Conservation (phyloP, 2,329 filamentous ascomycete genomes). For the Epicoccum sorghinum region DNA sequence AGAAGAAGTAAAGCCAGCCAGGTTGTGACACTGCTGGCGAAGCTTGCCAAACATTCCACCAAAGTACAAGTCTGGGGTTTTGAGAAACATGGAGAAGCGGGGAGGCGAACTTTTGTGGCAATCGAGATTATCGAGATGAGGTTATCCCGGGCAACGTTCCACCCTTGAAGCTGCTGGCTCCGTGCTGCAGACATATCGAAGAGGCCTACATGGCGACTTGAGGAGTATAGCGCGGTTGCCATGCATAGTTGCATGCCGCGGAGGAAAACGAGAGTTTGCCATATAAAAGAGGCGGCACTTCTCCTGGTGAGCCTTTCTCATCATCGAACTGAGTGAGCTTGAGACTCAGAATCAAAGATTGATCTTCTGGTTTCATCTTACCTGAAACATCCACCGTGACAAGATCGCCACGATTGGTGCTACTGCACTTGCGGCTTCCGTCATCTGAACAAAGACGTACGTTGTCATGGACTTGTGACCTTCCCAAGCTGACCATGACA, state of each 20-base stretch:
- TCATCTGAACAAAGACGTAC: not conserved
- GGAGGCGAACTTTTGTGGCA: conserved; percentile 1
- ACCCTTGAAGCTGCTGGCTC: conserved; percentile 6
- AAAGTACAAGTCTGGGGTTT: not conserved
- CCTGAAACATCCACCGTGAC: not conserved
- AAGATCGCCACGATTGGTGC: not conserved
- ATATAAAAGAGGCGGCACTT: conserved; percentile 1
- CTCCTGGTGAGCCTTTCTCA: not conserved
- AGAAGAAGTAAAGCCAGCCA: not conserved
- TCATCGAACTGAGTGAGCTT: not conserved
- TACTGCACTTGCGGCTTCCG: not conserved
- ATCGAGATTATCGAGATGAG: not conserved
- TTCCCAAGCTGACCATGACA: not conserved
- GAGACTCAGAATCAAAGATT: too few relatives aligned
- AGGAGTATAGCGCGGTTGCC: conserved; percentile 4
- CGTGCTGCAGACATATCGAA: conserved; percentile 4
- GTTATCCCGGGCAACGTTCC: not conserved
- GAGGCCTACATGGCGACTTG: not conserved
- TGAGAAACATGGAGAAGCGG: conserved; percentile 9
- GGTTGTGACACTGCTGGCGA: conserved; percentile 2
- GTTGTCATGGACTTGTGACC: not conserved
- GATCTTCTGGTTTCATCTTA: not conserved
- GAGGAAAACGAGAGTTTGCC: not conserved
- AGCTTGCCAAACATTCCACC: not conserved
- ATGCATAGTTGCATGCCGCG: not conserved